phyloP scores from a whole-genome alignment of 148 eudicot species.

The Camellia sinensis region DNA sequence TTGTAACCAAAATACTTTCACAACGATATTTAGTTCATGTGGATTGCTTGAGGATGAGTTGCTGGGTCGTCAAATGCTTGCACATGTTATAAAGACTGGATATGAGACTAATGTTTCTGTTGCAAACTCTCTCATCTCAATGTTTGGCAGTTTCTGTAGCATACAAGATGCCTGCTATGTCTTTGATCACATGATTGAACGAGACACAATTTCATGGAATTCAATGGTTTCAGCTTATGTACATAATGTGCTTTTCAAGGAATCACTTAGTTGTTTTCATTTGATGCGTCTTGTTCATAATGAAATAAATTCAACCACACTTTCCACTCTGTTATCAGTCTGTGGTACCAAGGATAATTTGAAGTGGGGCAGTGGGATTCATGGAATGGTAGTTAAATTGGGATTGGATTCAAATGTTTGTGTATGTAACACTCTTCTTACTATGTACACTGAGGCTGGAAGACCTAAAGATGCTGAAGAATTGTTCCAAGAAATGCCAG shows the following conservation, averaged over 20 bases:
- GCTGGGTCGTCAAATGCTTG: constrained; percentile 59
- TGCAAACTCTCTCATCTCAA: constrained; percentile 56
- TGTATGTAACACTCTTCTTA: constrained; percentile 65
- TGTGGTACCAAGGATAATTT: constrained; percentile 40
- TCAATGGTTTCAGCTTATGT: constrained; percentile 63
- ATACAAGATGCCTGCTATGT: constrained; percentile 45
- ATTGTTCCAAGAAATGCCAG: constrained; percentile 51
- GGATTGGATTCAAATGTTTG: constrained; percentile 50
- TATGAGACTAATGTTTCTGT: constrained; percentile 57
- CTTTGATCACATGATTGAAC: constrained; percentile 57
- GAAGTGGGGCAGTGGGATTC: constrained; percentile 65
- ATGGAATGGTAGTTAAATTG: constrained; percentile 55
- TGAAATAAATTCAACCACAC: constrained; percentile 48
- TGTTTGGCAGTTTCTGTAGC: constrained; percentile 55
- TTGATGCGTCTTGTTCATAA: constrained; percentile 52
- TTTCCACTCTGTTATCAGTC: constrained; percentile 51
- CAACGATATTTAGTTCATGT: constrained; percentile 55
- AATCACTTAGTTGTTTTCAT: constrained; percentile 50
- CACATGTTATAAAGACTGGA: constrained; percentile 58
- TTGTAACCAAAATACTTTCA: constrained; percentile 58
- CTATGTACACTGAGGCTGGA: constrained; percentile 61
- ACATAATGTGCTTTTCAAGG: constrained; percentile 38
- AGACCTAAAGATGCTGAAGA: constrained; percentile 37
- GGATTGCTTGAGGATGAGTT: constrained; percentile 55
- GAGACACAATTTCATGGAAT: constrained; percentile 79